Percentiles rank a stretch among this genome's conserved stretches.
Conservation (phyloP, 371 early-diverging fungal genomes). For the Dichotomocladium elegans region DNA sequence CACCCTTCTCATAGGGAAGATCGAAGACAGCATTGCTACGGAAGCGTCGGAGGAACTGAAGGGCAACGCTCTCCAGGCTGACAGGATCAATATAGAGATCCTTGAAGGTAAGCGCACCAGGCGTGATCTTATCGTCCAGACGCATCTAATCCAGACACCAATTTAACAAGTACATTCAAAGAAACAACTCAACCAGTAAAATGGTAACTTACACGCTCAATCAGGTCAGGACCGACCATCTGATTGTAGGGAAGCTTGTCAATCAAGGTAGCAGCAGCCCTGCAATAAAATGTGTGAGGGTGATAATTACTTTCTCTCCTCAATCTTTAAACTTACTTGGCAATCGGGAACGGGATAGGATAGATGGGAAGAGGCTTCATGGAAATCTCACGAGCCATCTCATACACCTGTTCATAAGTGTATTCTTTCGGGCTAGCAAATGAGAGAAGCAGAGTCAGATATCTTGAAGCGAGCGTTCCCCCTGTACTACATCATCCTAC, state of each 20-base stretch:
- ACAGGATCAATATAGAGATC: constrained; percentile 83
- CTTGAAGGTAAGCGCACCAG: constrained; percentile 75
- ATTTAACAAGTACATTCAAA: not conserved
- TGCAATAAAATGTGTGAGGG: constrained; percentile 9
- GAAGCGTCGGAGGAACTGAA: constrained; percentile 81
- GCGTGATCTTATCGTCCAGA: constrained; percentile 70
- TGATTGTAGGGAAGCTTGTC: constrained; percentile 50
- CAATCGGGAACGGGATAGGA: constrained; percentile 66
- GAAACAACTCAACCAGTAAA: not conserved
- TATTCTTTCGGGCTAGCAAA: constrained; percentile 61
- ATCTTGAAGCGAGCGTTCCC: no score
- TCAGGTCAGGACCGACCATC: constrained; percentile 47
- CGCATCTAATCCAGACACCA: constrained; percentile 49
- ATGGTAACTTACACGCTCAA: constrained; percentile 40
- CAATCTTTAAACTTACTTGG: constrained; percentile 45
- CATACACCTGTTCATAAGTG: constrained; percentile 65
- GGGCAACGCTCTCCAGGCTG: constrained; percentile 72
- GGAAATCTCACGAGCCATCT: constrained; percentile 72
- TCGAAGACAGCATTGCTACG: constrained; percentile 67
- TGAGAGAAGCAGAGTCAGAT: not conserved
- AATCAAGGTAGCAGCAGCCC: constrained; percentile 31
- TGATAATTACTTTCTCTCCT: not conserved
- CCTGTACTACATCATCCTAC: no score
- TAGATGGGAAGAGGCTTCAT: constrained; percentile 62
- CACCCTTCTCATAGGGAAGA: constrained; percentile 60